Percentiles rank a stretch among this genome's conserved stretches.
Evolutionary conservation across 2,329 filamentous ascomycete genomes (phyloP).

Genomic region (Cercospora zeae-maydis): DNA sequence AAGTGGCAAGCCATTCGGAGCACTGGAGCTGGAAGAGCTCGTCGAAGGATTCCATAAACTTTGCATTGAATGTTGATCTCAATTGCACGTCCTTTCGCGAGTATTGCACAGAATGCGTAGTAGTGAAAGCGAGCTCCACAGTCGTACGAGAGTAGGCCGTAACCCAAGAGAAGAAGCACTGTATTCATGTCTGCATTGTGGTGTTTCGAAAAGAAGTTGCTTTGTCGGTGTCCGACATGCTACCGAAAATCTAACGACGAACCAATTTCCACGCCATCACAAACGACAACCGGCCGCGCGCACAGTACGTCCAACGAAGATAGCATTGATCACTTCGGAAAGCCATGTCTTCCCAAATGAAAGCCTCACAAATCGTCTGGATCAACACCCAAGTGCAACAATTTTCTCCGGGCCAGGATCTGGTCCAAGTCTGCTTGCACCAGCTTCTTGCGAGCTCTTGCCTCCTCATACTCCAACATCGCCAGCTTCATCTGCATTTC

Average conservation of each 20-base stretch:
- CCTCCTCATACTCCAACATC: background rate
- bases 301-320: background rate
- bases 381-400: background rate
- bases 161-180: background rate
- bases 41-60: constrained; percentile 23
- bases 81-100: background rate
- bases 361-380: background rate
- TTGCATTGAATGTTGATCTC: constrained; percentile 12
- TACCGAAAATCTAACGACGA: background rate
- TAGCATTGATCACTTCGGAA: no score
- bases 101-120: background rate
- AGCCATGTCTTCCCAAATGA: background rate
- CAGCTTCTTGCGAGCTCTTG: background rate
- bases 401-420: background rate
- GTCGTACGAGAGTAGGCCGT: background rate
- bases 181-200: background rate
- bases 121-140: background rate
- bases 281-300: background rate
- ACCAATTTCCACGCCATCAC: background rate
- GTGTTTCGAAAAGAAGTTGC: background rate
- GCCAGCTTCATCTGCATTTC: background rate
- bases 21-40: constrained; percentile 14
- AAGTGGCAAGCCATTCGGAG: constrained; percentile 18
- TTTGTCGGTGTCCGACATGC: background rate
- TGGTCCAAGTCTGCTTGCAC: background rate